Percentiles rank a stretch among this genome's conserved stretches.
Conservation (phyloP, 805 yeast genomes). For the Kazachstania martiniae region DNA sequence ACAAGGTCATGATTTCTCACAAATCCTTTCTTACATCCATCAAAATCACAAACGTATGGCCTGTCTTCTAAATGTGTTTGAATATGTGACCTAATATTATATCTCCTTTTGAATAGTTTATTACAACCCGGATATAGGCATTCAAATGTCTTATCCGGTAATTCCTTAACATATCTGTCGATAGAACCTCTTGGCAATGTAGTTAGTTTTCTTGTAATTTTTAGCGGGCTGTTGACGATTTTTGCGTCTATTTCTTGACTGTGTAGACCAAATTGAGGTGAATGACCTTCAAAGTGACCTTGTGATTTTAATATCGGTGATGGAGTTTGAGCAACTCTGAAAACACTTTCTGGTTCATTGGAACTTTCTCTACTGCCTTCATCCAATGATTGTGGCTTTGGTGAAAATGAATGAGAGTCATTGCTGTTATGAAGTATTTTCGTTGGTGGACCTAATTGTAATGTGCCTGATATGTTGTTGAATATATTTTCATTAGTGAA, state of each 20-base stretch:
- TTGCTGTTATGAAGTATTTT: not conserved
- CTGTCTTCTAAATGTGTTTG: conserved; percentile 94
- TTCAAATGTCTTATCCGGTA: conserved; percentile 60
- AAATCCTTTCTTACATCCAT: conserved; percentile 68
- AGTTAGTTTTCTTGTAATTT: conserved; percentile 23
- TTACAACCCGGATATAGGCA: conserved; percentile 75
- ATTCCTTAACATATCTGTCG: conserved; percentile 74
- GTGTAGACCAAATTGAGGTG: conserved; percentile 12
- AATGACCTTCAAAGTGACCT: conserved; percentile 13
- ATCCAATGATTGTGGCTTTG: not conserved
- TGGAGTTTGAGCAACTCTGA: conserved; percentile 29
- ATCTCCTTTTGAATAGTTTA: conserved; percentile 75
- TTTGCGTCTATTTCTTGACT: conserved; percentile 4
- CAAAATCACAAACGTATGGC: conserved; percentile 65
- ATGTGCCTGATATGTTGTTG: not conserved
- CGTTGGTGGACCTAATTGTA: not conserved
- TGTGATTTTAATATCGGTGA: conserved; percentile 37
- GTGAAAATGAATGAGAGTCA: not conserved
- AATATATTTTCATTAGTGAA: not conserved
- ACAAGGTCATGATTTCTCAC: conserved; percentile 92
- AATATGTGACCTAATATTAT: conserved; percentile 88
- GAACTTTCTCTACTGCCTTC: not conserved
- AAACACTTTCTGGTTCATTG: conserved; percentile 27
- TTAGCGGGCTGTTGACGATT: conserved; percentile 17
- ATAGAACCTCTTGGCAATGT: conserved; percentile 80